phyloP scores from a whole-genome alignment of 306 rosid species.

The Pyrus communis region DNA sequence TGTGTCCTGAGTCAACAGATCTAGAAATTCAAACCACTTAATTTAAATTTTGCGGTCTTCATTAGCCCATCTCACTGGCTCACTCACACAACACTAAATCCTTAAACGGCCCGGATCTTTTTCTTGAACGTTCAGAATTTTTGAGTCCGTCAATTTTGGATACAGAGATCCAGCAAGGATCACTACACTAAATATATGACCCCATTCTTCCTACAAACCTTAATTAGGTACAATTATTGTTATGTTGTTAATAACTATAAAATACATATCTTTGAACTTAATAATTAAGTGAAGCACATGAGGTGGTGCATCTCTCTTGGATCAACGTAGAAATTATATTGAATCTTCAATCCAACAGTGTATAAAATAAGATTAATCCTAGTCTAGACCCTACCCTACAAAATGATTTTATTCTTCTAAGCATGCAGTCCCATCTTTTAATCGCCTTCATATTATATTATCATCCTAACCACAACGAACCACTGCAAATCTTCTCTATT shows the following conservation, averaged over 20 bases:
- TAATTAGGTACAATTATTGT: conserved; percentile 20
- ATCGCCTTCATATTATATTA: conserved; percentile 23
- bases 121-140: too few relatives aligned
- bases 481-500: conserved; percentile 10
- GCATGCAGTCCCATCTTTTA: conserved; percentile 38
- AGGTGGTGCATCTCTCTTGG: conserved; percentile 43
- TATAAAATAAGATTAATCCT: conserved; percentile 22
- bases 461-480: conserved; percentile 19
- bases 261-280: conserved; percentile 5
- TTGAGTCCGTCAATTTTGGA: too few relatives aligned
- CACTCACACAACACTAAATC: too few relatives aligned
- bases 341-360: conserved; percentile 13
- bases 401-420: conserved; percentile 41
- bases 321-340: conserved; percentile 10
- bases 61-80: too few relatives aligned
- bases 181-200: background rate
- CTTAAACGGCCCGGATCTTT: rapidly evolving
- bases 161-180: too few relatives aligned
- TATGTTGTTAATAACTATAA: background rate
- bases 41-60: too few relatives aligned
- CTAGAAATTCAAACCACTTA: too few relatives aligned
- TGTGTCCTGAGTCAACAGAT: too few relatives aligned
- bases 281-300: conserved; percentile 57
- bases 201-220: conserved; percentile 14
- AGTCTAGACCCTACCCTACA: conserved; percentile 41